These are phyloP conservation scores for Aleurites moluccanus DNA, from an alignment of 441 rosid species.

Conservation along the genomic window DNA sequence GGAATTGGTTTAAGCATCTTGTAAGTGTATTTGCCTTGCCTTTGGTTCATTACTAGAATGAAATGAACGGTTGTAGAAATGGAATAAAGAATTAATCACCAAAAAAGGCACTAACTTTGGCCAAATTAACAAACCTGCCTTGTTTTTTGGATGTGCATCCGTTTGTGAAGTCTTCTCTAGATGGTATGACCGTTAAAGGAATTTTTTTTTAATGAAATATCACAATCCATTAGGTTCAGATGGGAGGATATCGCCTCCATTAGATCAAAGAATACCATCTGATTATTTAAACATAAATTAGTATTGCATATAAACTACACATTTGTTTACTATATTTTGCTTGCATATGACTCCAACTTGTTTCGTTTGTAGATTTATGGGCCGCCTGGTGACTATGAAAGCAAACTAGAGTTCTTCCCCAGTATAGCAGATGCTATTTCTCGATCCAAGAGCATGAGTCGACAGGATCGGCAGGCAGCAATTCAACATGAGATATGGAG, in stretches of 20 bases:
- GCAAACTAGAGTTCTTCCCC: constrained; percentile 66
- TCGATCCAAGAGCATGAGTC: constrained; percentile 19
- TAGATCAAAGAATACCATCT: not conserved
- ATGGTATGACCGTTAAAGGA: no score
- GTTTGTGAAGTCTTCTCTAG: no score
- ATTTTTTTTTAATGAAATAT: not conserved
- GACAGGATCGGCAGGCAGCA: constrained; percentile 30
- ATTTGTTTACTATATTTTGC: not conserved
- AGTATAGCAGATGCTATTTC: constrained; percentile 74
- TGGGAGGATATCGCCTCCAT: no score
- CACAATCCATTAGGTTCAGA: not conserved
- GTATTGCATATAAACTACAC: no score
- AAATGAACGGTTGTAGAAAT: no score
- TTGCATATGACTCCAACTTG: not conserved
- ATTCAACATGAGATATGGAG: constrained; percentile 86
- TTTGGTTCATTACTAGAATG: not conserved
- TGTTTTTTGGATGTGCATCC: no score
- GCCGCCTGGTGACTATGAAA: constrained; percentile 49
- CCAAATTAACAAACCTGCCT: no score
- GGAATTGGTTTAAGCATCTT: constrained; percentile 91
- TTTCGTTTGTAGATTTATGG: constrained; percentile 65
- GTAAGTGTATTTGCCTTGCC: constrained; percentile 40
- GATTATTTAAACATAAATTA: no score
- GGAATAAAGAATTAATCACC: not conserved
- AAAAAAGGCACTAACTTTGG: not conserved